Percentiles rank a stretch among this genome's conserved stretches.
These are phyloP conservation scores for Botrytis porri DNA, from an alignment of 2,329 filamentous ascomycete genomes.

Conservation along the genomic window DNA sequence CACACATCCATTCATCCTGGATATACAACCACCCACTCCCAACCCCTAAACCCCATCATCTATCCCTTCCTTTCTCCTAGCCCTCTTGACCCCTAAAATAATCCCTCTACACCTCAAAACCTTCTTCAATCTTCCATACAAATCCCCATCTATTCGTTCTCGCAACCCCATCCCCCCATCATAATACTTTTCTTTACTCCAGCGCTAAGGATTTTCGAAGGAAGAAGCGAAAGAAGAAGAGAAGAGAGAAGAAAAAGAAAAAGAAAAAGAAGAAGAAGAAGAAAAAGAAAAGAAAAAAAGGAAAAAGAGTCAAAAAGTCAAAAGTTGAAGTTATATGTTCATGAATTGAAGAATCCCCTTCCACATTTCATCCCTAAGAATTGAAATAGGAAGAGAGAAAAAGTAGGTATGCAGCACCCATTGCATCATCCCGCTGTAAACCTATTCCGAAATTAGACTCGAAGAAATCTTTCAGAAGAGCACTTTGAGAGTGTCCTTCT, in stretches of 20 bases:
- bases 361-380: no score
- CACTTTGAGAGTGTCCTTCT: neutral
- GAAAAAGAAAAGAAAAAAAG: neutral
- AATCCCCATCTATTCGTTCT: neutral
- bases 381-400: neutral
- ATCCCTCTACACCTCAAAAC: neutral
- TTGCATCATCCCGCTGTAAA: neutral
- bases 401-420: neutral
- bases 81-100: neutral
- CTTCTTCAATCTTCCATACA: neutral
- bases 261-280: neutral
- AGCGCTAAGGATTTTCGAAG: neutral
- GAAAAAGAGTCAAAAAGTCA: neutral
- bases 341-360: neutral
- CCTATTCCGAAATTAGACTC: neutral
- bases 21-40: neutral
- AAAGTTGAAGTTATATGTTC: slow-evolving; percentile 4
- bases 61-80: no score
- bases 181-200: neutral
- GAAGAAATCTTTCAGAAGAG: neutral
- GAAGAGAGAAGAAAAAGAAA: neutral
- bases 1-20: neutral
- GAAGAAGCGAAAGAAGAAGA: neutral
- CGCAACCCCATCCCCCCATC: neutral
- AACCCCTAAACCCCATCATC: neutral